phyloP scores from a whole-genome alignment of 2,329 filamentous ascomycete genomes.

The Neofusicoccum kwambonambiense region DNA sequence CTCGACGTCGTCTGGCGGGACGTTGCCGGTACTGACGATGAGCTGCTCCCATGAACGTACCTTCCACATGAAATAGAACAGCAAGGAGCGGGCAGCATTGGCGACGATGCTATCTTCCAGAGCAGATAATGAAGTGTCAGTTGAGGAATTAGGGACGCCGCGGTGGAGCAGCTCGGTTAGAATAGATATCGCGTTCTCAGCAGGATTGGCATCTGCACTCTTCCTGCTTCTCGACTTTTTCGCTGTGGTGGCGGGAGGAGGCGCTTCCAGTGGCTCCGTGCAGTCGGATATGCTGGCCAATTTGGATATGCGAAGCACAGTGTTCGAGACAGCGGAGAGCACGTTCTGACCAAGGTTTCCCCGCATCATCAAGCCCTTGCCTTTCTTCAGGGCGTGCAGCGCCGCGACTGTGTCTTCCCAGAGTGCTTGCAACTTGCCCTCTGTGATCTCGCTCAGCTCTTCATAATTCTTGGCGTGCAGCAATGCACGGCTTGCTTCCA shows the following conservation, averaged over 20 bases:
- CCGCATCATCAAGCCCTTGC: conserved; percentile 68
- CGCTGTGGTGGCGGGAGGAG: conserved; percentile 39
- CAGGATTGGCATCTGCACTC: conserved; percentile 30
- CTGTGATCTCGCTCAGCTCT: conserved; percentile 82
- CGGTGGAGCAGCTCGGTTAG: conserved; percentile 72
- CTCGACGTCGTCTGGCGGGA: conserved; percentile 61
- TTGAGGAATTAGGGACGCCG: conserved; percentile 63
- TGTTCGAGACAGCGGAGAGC: conserved; percentile 70
- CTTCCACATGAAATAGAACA: conserved; percentile 98
- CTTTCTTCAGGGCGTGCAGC: conserved; percentile 67
- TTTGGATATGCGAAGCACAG: conserved; percentile 76
- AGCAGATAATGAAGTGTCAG: conserved; percentile 69
- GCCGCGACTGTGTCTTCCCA: conserved; percentile 83
- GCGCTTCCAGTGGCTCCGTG: conserved; percentile 68
- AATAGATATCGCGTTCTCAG: conserved; percentile 56
- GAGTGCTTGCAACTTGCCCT: conserved; percentile 73
- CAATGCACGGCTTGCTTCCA: conserved; percentile 78
- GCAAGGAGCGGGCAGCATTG: conserved; percentile 70
- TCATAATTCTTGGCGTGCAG: conserved; percentile 83
- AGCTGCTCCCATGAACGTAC: conserved; percentile 52
- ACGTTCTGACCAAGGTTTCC: conserved; percentile 65
- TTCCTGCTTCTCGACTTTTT: conserved; percentile 28
- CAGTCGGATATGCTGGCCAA: conserved; percentile 78
- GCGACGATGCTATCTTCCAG: conserved; percentile 77
- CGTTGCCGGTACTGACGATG: conserved; percentile 40